Base-by-base conservation (phyloP, 257 asterid genomes). In the Gynochthodes officinalis region DNA sequence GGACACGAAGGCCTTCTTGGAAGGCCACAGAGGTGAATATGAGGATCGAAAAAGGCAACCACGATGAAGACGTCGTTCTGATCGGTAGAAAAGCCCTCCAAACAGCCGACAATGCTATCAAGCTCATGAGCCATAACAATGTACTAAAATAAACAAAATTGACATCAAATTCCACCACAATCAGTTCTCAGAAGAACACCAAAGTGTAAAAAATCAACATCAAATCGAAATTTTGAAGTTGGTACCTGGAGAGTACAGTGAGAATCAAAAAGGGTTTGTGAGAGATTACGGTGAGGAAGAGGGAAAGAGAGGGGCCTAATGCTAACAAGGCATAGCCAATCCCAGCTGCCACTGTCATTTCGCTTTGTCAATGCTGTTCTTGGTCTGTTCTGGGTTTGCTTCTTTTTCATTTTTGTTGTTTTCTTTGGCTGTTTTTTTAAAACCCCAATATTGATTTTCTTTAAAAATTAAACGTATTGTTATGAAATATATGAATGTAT, bases 41-140 rank as follows among this genome's bases (percentile, higher is more conserved):
- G 59, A 94, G 84, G 64, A 91, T 71, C 0, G 81, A 81, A 52
- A 78, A 84, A 28, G 89, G 96, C 92, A 96, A 89, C 81, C 75
- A 83, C 50, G 84, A 72, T 7, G 63, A 50, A 14, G 73, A n/a
- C 67, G 83, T 74, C 64, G 90, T 80, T 75, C 83, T 69, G 75
- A 91, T 85, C 30, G 99, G 99, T 19, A 94, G 87, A 82, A 94
- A 89, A 49, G 90, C 91, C 77, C 97, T 87, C 99, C 97, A 89
- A 13, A 86, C 73, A 7, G 90, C 97, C 69, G 99, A 87, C 77
- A 94, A 53, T 27, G 88, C 90, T 46, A 91, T 94, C 76, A 94
- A 86, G 77, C 96, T 94, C 85, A 87, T 87, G 76, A 94, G 86
- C 97, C 99, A 94, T 72, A 85, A 76, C 87, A 94, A 78, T 13